A percentile compares a stretch with the other conserved stretches of the same genome.
Evolutionary conservation across 495 filamentous ascomycete species (phyloP).

Genomic region (Amniculicola lignicola): DNA sequence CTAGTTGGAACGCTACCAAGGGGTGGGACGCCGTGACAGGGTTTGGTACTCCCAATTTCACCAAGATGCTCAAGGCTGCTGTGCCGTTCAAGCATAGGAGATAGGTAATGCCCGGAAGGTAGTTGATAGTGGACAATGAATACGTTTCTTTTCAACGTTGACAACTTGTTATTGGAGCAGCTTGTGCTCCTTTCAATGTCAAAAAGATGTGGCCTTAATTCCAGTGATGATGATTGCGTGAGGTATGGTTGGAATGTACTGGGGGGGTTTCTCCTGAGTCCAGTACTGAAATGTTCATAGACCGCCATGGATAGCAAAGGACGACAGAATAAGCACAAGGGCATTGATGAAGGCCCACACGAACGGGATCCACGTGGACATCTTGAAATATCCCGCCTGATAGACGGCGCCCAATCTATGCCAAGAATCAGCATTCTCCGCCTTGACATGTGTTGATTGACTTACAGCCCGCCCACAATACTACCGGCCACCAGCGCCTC

Average conservation of each 20-base stretch:
- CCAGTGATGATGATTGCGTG: too few species aligned
- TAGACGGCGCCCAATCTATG: constrained; percentile 82
- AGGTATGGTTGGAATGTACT: too few species aligned
- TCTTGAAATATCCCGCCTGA: constrained; percentile 78
- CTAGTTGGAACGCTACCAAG: constrained; percentile 23
- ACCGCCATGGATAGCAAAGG: constrained; percentile 93
- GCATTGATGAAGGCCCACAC: constrained; percentile 92
- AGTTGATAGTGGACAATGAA: too few species aligned
- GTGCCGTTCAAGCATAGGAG: constrained; percentile 2
- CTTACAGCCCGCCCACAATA: constrained; percentile 84
- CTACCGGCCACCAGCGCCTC: constrained; percentile 86
- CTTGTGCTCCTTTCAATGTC: too few species aligned
- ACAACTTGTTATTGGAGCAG: too few species aligned
- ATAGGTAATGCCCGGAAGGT: too few species aligned
- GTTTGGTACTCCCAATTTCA: constrained; percentile 33
- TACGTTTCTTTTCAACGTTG: too few species aligned
- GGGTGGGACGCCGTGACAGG: constrained; percentile 43
- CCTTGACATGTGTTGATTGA: constrained; percentile 22
- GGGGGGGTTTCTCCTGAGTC: too few species aligned
- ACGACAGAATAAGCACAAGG: constrained; percentile 83
- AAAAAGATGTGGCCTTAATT: too few species aligned
- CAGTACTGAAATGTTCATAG: too few species aligned
- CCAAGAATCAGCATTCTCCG: constrained; percentile 4
- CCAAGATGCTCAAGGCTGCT: constrained; percentile 10
- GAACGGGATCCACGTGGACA: constrained; percentile 97